Base-by-base conservation (phyloP, 208 protist species). In the Trypanosoma congolense region DNA sequence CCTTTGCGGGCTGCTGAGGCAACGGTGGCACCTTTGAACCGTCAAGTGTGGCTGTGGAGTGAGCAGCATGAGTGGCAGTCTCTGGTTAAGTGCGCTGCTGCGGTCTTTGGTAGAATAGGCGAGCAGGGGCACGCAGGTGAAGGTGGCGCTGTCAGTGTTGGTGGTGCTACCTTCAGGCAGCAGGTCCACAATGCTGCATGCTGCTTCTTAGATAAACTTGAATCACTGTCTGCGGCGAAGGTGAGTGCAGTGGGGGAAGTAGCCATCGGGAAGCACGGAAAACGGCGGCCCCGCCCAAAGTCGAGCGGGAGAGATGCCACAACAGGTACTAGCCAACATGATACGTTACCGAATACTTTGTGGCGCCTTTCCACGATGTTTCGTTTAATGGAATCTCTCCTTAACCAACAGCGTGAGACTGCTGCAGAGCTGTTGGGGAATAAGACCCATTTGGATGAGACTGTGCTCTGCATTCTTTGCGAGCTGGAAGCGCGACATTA, bases 201-300 rank as follows among this genome's bases (percentile, higher is more conserved):
- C 10, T 5, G 6, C 0, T 65, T 65, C 35, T 24, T 65, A 24
- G 42, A 65, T n/a, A 65, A 49, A 45, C n/a, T 65, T 3, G 59
- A 65, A 3, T 28, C 22, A 0, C 31, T 65, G 5, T 53, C 30
- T 46, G 28, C 56, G 24, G 30, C 51, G 18, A 46, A n/a, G 42
- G 6, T 25, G 42, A 6, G 42, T 46, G 42, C 12, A 24, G 6
- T 0, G 42, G n/a, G 12, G 42, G 12, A 24, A 25, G 9, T 46
- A 6, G 12, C 42, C 6, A n/a, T 9, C 10, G 21, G 21, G 21
- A 19, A 19, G 42, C 12, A 19, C 9, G 10, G n/a, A 9, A 46
- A 24, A n/a, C 42, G 33, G 12, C 6, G 9, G 33, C 6, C 6
- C 9, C 33, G 33, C 12, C 33, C 33, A 38, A 38, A 38, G 33